Evolutionary conservation across 768 basidiomycete species (phyloP).

Genomic region (Termitomyces sp.): DNA sequence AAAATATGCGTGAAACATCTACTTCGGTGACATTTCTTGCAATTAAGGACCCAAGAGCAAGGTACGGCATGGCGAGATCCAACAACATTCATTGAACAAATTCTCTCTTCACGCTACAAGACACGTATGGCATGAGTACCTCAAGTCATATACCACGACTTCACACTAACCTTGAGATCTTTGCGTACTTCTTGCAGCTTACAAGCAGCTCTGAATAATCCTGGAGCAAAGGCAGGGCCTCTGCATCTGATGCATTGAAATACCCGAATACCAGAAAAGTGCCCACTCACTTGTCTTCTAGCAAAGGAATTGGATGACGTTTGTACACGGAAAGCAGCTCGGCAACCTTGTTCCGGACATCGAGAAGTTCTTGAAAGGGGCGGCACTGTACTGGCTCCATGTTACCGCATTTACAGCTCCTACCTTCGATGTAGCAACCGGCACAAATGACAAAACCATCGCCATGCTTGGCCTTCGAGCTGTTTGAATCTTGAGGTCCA

Average conservation of each 20-base stretch:
- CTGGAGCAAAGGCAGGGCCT: neutral
- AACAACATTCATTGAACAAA: conserved; percentile 7
- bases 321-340: conserved; percentile 7
- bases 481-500: neutral
- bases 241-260: neutral
- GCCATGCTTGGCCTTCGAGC: conserved; percentile 19
- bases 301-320: neutral
- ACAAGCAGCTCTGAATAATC: conserved; percentile 26
- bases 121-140: neutral
- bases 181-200: conserved; percentile 19
- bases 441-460: conserved; percentile 57
- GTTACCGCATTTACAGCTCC: conserved; percentile 55
- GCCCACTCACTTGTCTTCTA: neutral
- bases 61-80: conserved; percentile 17
- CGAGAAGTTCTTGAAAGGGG: conserved; percentile 40
- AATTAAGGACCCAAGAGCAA: conserved; percentile 22
- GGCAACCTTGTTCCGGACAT: conserved; percentile 30
- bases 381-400: conserved; percentile 64
- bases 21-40: conserved; percentile 35
- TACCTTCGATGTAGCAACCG: conserved; percentile 72
- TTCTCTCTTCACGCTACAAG: conserved; percentile 8
- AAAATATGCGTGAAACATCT: conserved; percentile 37
- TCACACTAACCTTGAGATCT: conserved; percentile 4
- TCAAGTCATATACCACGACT: neutral
- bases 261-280: neutral